Conservation (phyloP, 78 protist genomes). For the Dictyostelium intermedium region DNA sequence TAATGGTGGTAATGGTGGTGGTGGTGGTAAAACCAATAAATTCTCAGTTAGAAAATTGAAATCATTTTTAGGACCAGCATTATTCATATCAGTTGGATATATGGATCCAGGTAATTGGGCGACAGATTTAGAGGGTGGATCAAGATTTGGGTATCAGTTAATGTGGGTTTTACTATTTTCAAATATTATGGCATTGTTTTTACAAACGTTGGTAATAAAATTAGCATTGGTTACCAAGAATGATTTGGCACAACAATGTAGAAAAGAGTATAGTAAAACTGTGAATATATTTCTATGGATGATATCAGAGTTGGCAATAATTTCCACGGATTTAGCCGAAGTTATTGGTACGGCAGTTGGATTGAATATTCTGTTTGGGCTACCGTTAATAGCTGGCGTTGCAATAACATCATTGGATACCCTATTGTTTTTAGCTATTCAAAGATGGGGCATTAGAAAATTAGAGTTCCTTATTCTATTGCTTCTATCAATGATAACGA, state of each 20-base stretch:
- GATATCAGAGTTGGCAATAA: conserved; percentile 86
- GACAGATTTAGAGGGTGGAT: conserved; percentile 60
- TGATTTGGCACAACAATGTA: conserved; percentile 83
- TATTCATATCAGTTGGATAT: conserved; percentile 45
- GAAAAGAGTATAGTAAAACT: conserved; percentile 36
- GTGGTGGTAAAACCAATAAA: neutral
- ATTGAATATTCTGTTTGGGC: conserved; percentile 49
- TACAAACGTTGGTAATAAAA: conserved; percentile 81
- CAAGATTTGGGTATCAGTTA: conserved; percentile 78
- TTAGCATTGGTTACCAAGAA: conserved; percentile 88
- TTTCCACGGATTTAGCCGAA: conserved; percentile 85
- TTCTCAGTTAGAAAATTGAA: conserved; percentile 36
- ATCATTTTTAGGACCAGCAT: conserved; percentile 39
- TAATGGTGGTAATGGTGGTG: neutral
- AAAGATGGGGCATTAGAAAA: conserved; percentile 71
- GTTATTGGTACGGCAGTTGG: conserved; percentile 89
- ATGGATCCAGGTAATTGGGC: conserved; percentile 78
- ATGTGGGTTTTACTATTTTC: conserved; percentile 87
- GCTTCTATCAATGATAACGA: neutral
- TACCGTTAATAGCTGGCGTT: conserved; percentile 84
- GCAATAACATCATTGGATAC: conserved; percentile 84
- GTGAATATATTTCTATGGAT: conserved; percentile 77
- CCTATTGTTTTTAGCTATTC: conserved; percentile 72
- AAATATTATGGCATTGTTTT: conserved; percentile 79
- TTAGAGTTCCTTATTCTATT: conserved; percentile 17